Conservation (phyloP, 116 monocot genomes). For the Posidonia oceanica region DNA sequence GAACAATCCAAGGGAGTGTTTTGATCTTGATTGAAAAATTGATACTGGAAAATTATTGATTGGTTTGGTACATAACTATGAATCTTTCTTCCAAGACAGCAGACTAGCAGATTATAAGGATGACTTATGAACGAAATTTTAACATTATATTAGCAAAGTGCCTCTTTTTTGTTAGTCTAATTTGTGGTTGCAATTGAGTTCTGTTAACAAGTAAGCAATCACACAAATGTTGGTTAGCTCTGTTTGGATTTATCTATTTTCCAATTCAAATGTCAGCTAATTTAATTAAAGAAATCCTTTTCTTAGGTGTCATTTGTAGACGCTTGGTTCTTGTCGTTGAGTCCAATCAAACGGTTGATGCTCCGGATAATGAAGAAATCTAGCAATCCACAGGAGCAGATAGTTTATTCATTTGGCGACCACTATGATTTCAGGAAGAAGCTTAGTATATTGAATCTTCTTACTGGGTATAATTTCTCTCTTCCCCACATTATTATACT, state of each 20-base stretch:
- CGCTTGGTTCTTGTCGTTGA: conserved; percentile 66
- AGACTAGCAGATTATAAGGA: no score
- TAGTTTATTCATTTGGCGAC: conserved; percentile 85
- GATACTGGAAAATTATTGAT: no score
- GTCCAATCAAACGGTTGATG: conserved; percentile 42
- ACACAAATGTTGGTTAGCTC: no score
- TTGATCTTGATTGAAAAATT: no score
- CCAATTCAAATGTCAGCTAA: neutral
- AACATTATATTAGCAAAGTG: no score
- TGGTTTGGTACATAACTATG: no score
- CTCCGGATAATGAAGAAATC: conserved; percentile 75
- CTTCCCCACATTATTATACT: neutral
- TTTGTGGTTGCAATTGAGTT: neutral
- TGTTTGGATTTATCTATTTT: no score
- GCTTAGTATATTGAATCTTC: conserved; percentile 77
- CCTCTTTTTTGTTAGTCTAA: no score
- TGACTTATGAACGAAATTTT: no score
- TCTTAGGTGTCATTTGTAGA: conserved; percentile 81
- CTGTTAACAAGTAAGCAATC: neutral
- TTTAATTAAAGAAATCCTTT: neutral
- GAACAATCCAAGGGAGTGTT: no score
- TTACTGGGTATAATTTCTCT: conserved; percentile 49
- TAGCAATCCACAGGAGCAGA: conserved; percentile 29
- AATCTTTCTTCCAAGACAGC: no score
- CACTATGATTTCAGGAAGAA: conserved; percentile 83